A percentile compares a stretch with the other conserved stretches of the same genome.
Conservation (phyloP, 345 rosid genomes). For the Fremontodendron californicum region DNA sequence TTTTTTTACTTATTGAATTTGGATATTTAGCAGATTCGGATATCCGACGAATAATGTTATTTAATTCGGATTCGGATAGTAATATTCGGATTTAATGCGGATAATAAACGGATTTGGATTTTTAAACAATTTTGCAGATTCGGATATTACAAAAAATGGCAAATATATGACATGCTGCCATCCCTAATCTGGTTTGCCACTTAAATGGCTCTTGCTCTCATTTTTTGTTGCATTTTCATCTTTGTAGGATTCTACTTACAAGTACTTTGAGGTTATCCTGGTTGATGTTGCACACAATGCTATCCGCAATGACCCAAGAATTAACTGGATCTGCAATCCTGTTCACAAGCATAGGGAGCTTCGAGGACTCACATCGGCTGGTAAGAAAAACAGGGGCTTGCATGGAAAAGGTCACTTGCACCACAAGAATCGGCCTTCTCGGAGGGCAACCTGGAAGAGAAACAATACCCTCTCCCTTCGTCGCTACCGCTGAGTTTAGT, state of each 20-base stretch:
- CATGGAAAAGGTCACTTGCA: constrained; percentile 81
- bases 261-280: constrained; percentile 82
- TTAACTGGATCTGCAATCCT: constrained; percentile 91
- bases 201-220: neutral
- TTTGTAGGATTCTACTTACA: constrained; percentile 84
- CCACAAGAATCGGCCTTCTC: constrained; percentile 91
- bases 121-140: no score
- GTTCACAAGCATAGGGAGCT: constrained; percentile 97
- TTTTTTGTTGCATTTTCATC: neutral
- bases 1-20: no score
- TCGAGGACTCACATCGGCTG: constrained; percentile 89
- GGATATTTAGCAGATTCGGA: no score
- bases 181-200: neutral
- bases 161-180: no score
- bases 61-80: no score
- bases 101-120: no score
- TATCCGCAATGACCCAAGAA: constrained; percentile 74
- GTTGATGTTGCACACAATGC: constrained; percentile 82
- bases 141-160: no score
- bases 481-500: constrained; percentile 69
- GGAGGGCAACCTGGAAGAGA: constrained; percentile 95
- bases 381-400: constrained; percentile 87
- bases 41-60: no score
- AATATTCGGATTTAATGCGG: no score
- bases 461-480: constrained; percentile 81